Base-by-base conservation (phyloP, 495 filamentous ascomycete species). In the Penicillium desertorum region DNA sequence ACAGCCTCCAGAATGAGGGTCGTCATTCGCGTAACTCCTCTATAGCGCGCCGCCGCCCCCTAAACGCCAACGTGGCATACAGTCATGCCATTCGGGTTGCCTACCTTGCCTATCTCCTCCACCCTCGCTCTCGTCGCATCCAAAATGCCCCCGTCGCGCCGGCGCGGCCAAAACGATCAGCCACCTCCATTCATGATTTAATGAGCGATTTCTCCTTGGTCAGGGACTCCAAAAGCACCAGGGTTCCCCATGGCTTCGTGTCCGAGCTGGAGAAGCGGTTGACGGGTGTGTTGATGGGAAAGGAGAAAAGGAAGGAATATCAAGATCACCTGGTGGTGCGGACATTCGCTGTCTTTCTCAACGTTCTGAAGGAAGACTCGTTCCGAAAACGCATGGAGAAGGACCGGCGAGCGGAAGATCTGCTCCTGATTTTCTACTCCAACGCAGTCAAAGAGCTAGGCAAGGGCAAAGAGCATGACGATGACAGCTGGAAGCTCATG, bases 91-190 rank as follows among this genome's bases (percentile, higher is more conserved):
- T 99, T 50, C 88, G 95, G 50, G 86, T 90, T 63, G 92, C 95
- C 62, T 97, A 91, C 72, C 88, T 99, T 30, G 78, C 90, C 75
- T 92, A 99, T 72, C 86, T 98, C 27, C 86, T 99, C 49, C 89
- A 96, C 64, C 94, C 95, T 59, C 88, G 91, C 62, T 82, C 88
- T 61, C 91, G 91, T 71, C 83, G 91, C 65, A 86, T 89, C 62
- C 89, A 96, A 75, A 92, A 89, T 83, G 83, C 90, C 47, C 75
- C 84, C 14, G 80, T 82, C 25, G 76, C 83, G 58, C 77, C 70
- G 63, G 83, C 82, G 60, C 87, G 81, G 62, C 81, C 79, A 6
- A 80, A 79, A 48, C 83, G 89, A 51, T 78, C 83, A 2, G 87
- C 89, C 56, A 91, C 91, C 19, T 84, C 82, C 14, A 83, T 89